Evolutionary conservation across 805 yeast species (phyloP).

Genomic region (Saturnispora galanensis): DNA sequence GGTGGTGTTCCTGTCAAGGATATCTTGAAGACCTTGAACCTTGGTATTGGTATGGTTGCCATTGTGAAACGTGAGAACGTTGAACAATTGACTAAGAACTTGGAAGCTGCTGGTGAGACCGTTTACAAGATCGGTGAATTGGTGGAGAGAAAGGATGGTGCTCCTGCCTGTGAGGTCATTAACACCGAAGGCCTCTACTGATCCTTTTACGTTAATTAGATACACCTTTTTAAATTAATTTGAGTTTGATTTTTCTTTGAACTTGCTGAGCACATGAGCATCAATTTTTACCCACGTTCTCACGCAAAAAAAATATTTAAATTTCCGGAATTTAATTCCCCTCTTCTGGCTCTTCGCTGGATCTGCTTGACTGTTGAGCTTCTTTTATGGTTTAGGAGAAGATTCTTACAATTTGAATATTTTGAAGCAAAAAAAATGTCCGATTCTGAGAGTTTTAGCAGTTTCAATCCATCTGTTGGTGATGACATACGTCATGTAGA

Average conservation of each 20-base stretch:
- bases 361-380: neutral
- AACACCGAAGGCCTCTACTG: conserved; percentile 33
- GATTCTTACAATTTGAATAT: conserved; percentile 5
- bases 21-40: conserved; percentile 80
- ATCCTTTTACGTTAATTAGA: conserved; percentile 13
- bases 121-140: conserved; percentile 64
- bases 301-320: too few relatives aligned
- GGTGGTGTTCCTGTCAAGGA: conserved; percentile 86
- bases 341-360: neutral
- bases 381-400: too few relatives aligned
- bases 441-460: conserved; percentile 6
- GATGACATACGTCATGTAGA: conserved; percentile 17
- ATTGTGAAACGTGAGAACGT: conserved; percentile 68
- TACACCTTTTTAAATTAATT: too few relatives aligned
- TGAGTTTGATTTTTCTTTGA: too few relatives aligned
- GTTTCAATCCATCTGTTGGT: conserved; percentile 10
- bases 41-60: conserved; percentile 95
- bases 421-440: conserved; percentile 15
- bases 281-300: too few relatives aligned
- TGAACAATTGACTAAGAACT: conserved; percentile 39
- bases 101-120: conserved; percentile 60
- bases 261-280: too few relatives aligned
- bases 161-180: conserved; percentile 55
- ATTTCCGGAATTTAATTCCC: neutral
- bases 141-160: conserved; percentile 33